These are phyloP conservation scores for Cicer bijugum DNA, from an alignment of 306 rosid genomes.

Conservation along the genomic window DNA sequence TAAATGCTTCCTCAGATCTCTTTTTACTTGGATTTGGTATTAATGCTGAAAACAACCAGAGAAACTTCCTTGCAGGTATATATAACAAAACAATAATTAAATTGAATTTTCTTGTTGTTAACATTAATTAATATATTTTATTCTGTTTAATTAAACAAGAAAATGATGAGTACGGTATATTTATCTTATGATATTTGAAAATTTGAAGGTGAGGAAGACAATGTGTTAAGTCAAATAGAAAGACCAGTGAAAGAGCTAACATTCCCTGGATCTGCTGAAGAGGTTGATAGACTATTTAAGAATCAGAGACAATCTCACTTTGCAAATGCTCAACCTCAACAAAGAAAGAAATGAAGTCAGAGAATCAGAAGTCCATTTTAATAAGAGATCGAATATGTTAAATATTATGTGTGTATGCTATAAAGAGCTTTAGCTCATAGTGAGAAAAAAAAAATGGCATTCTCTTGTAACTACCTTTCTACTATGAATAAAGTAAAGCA, in stretches of 20 bases:
- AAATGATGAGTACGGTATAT: no score
- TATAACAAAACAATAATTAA: no score
- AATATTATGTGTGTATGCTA: not conserved
- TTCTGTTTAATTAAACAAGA: no score
- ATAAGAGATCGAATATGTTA: not conserved
- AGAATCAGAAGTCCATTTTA: not conserved
- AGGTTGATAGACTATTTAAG: slow-evolving; percentile 38
- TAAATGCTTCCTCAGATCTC: slow-evolving; percentile 43
- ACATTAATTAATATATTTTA: not conserved
- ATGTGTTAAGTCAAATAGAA: slow-evolving; percentile 46
- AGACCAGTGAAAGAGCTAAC: slow-evolving; percentile 40
- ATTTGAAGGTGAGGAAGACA: slow-evolving; percentile 44
- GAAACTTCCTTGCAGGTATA: slow-evolving; percentile 58
- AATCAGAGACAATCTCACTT: slow-evolving; percentile 45
- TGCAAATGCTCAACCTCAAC: slow-evolving; percentile 39
- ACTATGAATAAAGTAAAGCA: not conserved
- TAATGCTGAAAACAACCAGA: slow-evolving; percentile 51
- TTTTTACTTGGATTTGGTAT: slow-evolving; percentile 44
- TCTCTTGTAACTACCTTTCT: not conserved
- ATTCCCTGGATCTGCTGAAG: slow-evolving; percentile 42
- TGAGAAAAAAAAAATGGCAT: not conserved
- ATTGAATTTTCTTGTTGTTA: no score
- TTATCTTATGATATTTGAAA: no score
- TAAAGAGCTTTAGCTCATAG: not conserved
- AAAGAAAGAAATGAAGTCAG: not conserved